Evolutionary conservation across 805 yeast species (phyloP).

Genomic region (Candida ovalis): DNA sequence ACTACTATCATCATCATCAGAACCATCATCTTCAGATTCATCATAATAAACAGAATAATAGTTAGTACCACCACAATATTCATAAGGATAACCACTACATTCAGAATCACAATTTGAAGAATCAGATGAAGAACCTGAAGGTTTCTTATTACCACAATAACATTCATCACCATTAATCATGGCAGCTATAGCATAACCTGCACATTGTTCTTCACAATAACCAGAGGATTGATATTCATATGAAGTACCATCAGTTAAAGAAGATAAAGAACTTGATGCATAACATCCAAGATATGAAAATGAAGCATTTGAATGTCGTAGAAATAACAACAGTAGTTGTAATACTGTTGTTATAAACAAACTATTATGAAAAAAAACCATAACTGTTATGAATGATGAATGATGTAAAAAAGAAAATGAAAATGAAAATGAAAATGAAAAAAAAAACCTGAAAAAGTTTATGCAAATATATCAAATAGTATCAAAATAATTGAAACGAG

Average conservation of each 20-base stretch:
- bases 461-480: too few species aligned
- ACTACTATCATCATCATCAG: constrained; percentile 3
- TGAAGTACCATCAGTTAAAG: constrained; percentile 38
- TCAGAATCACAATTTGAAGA: constrained; percentile 38
- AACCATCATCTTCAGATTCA: constrained; percentile 8
- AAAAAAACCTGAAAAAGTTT: too few species aligned
- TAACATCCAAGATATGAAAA: constrained; percentile 28
- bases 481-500: too few species aligned
- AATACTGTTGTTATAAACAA: too few species aligned
- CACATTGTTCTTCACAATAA: constrained; percentile 56
- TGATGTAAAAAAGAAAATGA: too few species aligned
- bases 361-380: too few species aligned
- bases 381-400: too few species aligned
- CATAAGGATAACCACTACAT: constrained; percentile 61
- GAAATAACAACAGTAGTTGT: neutral
- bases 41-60: constrained; percentile 47
- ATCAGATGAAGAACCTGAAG: constrained; percentile 26
- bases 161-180: constrained; percentile 51
- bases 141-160: constrained; percentile 57
- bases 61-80: constrained; percentile 57
- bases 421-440: too few species aligned
- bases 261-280: constrained; percentile 23
- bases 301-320: constrained; percentile 8
- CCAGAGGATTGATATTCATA: constrained; percentile 59
- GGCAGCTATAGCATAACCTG: constrained; percentile 44